Evolutionary conservation across 2,329 filamentous ascomycete genomes (phyloP).

Genomic region (Penicillium polonicum): DNA sequence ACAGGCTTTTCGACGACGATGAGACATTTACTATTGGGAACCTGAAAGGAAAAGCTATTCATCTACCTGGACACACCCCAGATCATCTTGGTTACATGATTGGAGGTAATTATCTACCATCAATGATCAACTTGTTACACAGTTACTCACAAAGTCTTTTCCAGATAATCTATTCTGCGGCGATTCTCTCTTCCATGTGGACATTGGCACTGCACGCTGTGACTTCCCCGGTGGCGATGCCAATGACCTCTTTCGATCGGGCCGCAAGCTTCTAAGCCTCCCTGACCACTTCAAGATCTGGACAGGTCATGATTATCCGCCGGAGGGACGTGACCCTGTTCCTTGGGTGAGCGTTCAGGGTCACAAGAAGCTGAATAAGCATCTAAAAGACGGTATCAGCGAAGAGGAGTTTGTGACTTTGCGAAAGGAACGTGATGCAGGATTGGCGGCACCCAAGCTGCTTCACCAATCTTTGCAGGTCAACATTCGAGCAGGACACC

Average conservation of each 20-base stretch:
- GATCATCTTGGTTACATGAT: conserved; percentile 63
- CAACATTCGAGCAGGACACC: conserved; percentile 52
- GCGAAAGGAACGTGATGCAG: conserved; percentile 47
- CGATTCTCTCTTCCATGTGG: conserved; percentile 54
- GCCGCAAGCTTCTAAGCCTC: conserved; percentile 44
- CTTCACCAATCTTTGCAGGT: conserved; percentile 54
- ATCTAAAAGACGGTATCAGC: conserved; percentile 45
- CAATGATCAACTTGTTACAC: too few relatives aligned
- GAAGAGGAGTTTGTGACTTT: conserved; percentile 49
- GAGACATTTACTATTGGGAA: conserved; percentile 55
- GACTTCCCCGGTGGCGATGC: conserved; percentile 57
- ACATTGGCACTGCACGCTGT: conserved; percentile 54
- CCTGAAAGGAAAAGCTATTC: conserved; percentile 51
- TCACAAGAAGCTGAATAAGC: conserved; percentile 51
- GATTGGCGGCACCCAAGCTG: conserved; percentile 47
- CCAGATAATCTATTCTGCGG: conserved; percentile 54
- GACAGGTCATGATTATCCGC: conserved; percentile 57
- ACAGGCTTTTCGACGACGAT: conserved; percentile 56
- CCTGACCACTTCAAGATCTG: conserved; percentile 51
- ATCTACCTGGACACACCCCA: conserved; percentile 63
- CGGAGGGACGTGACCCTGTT: conserved; percentile 36
- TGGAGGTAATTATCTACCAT: conserved; percentile 35
- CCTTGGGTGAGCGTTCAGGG: conserved; percentile 49
- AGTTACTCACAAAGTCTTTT: background rate
- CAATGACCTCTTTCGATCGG: conserved; percentile 46